Conservation (phyloP, 345 rosid genomes). For the Eutrema heterophyllum region DNA sequence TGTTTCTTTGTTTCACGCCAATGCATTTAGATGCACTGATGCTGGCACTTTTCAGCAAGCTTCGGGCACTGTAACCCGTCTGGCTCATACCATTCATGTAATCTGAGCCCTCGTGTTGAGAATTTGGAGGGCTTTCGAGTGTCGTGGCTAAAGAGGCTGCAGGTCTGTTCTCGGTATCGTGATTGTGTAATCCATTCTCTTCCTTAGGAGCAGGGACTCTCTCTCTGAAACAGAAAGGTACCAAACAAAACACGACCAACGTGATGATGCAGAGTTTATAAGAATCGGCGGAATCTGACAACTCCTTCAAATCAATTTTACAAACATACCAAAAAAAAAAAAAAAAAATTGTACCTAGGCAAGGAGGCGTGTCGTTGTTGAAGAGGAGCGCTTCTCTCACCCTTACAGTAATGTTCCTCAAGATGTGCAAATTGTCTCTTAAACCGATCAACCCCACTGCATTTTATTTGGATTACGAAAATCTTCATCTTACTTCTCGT, state of each 20-base stretch:
- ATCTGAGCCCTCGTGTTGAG: conserved; percentile 38
- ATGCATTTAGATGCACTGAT: conserved; percentile 93
- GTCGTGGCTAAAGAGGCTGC: conserved; percentile 47
- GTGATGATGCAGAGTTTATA: neutral
- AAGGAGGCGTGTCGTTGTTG: conserved; percentile 91
- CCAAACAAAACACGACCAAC: neutral
- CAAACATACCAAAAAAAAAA: neutral
- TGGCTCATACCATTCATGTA: conserved; percentile 26
- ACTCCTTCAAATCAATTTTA: neutral
- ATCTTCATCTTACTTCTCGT: neutral
- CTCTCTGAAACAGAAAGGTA: conserved; percentile 45
- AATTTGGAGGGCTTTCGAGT: conserved; percentile 43
- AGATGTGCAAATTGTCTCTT: conserved; percentile 98
- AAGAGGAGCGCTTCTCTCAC: conserved; percentile 73
- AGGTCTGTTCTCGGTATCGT: conserved; percentile 37
- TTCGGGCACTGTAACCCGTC: conserved; percentile 49
- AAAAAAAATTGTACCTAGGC: conserved; percentile 55
- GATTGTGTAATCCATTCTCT: conserved; percentile 30
- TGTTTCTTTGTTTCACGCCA: conserved; percentile 43
- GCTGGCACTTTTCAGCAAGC: conserved; percentile 89
- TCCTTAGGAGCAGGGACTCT: conserved; percentile 75
- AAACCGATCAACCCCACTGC: conserved; percentile 96
- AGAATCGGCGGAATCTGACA: neutral
- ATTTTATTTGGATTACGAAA: neutral
- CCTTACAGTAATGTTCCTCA: conserved; percentile 82